These are phyloP conservation scores for Thymus quinquecostatus DNA, from an alignment of 257 asterid species.

Conservation along the genomic window DNA sequence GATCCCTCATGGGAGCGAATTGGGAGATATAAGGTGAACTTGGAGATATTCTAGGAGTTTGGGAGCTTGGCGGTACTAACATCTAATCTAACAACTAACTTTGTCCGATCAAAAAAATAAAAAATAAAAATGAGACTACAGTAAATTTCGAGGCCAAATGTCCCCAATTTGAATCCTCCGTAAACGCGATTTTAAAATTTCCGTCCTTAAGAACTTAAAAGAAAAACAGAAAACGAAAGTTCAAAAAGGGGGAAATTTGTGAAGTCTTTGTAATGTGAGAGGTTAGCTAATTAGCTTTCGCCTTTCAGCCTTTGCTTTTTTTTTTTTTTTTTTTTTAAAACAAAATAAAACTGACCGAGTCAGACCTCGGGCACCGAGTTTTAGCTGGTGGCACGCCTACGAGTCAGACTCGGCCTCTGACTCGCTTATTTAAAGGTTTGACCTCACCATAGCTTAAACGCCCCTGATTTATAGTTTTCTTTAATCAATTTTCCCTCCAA, in stretches of 20 bases:
- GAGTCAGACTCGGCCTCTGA: conserved; percentile 41
- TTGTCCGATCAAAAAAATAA: too few relatives aligned
- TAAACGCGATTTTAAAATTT: too few relatives aligned
- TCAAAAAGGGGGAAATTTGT: conserved; percentile 19
- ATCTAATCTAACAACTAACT: too few relatives aligned
- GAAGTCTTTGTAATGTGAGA: conserved; percentile 36
- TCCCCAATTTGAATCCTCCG: too few relatives aligned
- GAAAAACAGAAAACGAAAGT: neutral
- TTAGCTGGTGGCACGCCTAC: conserved; percentile 45
- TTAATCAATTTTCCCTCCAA: neutral
- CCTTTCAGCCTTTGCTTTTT: conserved; percentile 41
- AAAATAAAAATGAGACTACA: too few relatives aligned
- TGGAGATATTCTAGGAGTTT: too few relatives aligned
- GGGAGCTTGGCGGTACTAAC: too few relatives aligned
- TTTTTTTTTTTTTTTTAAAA: conserved; percentile 4
- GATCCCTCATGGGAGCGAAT: too few relatives aligned
- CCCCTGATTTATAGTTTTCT: conserved; percentile 28
- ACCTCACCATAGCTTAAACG: conserved; percentile 38
- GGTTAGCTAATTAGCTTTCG: conserved; percentile 21
- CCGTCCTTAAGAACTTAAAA: neutral
- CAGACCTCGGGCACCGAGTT: conserved; percentile 47
- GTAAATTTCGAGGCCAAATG: too few relatives aligned
- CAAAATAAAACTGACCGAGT: conserved; percentile 35
- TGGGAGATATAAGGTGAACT: too few relatives aligned
- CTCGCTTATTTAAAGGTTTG: conserved; percentile 52